Percentiles rank a stretch among this genome's conserved stretches.
phyloP scores from a whole-genome alignment of 2,329 filamentous ascomycete genomes.

The Westerdykella aurantiaca region DNA sequence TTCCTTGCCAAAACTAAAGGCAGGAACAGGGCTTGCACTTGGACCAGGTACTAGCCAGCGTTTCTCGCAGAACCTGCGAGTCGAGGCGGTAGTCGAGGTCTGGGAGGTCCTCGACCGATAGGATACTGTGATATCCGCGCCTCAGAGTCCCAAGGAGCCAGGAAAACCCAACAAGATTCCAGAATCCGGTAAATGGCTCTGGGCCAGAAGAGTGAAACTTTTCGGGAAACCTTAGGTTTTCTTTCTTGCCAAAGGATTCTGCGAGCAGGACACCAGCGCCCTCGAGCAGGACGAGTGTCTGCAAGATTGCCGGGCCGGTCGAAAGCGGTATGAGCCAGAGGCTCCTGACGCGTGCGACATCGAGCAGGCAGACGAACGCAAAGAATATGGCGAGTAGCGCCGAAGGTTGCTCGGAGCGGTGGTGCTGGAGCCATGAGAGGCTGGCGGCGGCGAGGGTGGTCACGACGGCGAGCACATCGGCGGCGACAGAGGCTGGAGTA shows the following conservation, averaged over 20 bases:
- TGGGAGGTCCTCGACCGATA: too few relatives aligned
- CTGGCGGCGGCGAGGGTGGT: constrained; percentile 3
- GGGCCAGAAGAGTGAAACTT: constrained; percentile 7
- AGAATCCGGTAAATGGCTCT: neutral
- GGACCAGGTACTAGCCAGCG: too few relatives aligned
- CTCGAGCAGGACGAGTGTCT: constrained; percentile 5
- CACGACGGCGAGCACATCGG: constrained; percentile 4
- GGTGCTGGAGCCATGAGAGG: constrained; percentile 7
- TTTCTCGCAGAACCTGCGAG: too few relatives aligned
- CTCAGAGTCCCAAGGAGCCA: too few relatives aligned
- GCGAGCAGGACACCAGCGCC: constrained; percentile 2
- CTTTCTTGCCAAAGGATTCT: constrained; percentile 7
- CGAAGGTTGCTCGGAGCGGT: constrained; percentile 7
- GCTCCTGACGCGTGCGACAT: constrained; percentile 6
- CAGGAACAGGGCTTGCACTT: too few relatives aligned
- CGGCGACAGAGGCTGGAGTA: constrained; percentile 5
- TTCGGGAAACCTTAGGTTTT: constrained; percentile 4
- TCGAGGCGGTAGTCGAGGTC: too few relatives aligned
- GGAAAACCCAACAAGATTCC: too few relatives aligned
- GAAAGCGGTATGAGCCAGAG: constrained; percentile 7
- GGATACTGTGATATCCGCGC: too few relatives aligned
- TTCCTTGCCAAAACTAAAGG: neutral
- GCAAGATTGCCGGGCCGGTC: constrained; percentile 6
- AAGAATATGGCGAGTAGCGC: constrained; percentile 6
- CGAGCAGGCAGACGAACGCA: constrained; percentile 4